Percentiles rank a stretch among this genome's conserved stretches.
Evolutionary conservation across 1,284 basidiomycete genomes (phyloP).

Genomic region (Inonotus hispidus): DNA sequence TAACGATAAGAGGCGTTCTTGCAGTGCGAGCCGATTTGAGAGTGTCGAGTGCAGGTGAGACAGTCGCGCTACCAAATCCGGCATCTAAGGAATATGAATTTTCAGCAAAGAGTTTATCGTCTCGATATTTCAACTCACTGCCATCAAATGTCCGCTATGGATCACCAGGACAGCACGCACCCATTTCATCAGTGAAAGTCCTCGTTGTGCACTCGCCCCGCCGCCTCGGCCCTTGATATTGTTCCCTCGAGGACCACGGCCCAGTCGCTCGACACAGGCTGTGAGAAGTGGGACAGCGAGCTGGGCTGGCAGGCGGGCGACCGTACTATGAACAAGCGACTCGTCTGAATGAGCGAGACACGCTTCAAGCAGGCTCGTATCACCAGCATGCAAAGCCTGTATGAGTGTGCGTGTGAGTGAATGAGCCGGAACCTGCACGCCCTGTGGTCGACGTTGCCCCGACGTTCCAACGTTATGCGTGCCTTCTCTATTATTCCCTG

Average conservation of each 20-base stretch:
- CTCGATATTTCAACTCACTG: conserved; percentile 48
- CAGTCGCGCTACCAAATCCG: conserved; percentile 79
- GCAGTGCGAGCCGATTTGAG: conserved; percentile 73
- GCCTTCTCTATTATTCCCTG: conserved; percentile 44
- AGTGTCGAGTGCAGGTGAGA: conserved; percentile 83
- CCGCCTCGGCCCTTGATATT: conserved; percentile 78
- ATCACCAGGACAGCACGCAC: conserved; percentile 82
- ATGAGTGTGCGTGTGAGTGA: conserved; percentile 93
- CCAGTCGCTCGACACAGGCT: conserved; percentile 86
- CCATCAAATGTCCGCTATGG: conserved; percentile 93
- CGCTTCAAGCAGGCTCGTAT: conserved; percentile 82
- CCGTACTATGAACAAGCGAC: conserved; percentile 81
- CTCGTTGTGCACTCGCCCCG: conserved; percentile 81
- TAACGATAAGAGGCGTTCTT: conserved; percentile 81
- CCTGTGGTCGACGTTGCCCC: background rate
- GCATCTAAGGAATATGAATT: conserved; percentile 52
- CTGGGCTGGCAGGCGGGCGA: conserved; percentile 85
- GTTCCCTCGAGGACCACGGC: conserved; percentile 66
- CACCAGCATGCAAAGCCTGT: conserved; percentile 94
- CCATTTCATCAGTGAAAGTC: conserved; percentile 84
- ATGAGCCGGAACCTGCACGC: conserved; percentile 57
- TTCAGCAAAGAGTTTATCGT: conserved; percentile 13
- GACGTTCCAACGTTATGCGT: background rate
- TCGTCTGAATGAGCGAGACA: conserved; percentile 85
- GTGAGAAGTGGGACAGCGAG: conserved; percentile 84